Evolutionary conservation across 371 early-diverging fungal species (phyloP).

Genomic region (Syncephalastrum contaminatum): DNA sequence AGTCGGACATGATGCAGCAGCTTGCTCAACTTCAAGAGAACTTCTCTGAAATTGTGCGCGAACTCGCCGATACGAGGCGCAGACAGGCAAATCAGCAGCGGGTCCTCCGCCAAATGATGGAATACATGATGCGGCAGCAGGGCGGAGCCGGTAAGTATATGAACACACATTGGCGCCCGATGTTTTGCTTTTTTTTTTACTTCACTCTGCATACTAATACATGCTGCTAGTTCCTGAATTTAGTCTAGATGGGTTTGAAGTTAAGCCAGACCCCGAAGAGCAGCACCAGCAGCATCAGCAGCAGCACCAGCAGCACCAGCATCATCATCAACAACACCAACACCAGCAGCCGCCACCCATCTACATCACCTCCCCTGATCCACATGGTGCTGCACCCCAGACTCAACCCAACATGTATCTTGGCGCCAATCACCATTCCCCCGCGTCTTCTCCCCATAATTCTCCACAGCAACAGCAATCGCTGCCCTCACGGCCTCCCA

Average conservation of each 20-base stretch:
- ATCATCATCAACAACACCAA: conserved; percentile 14
- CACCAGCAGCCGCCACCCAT: conserved; percentile 56
- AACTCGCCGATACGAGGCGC: conserved; percentile 61
- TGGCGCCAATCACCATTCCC: conserved; percentile 11
- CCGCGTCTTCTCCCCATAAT: conserved; percentile 10
- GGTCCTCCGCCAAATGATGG: conserved; percentile 55
- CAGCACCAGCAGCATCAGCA: too few species aligned
- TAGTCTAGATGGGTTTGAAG: conserved; percentile 32
- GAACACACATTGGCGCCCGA: neutral
- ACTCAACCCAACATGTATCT: conserved; percentile 7
- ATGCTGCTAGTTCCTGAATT: conserved; percentile 24
- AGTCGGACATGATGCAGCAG: conserved; percentile 74
- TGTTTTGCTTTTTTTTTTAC: conserved; percentile 4
- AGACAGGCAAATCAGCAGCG: conserved; percentile 60
- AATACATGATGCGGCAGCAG: conserved; percentile 47
- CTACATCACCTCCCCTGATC: conserved; percentile 56
- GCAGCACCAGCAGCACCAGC: too few species aligned
- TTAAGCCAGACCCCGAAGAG: conserved; percentile 13
- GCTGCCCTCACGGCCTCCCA: conserved; percentile 12
- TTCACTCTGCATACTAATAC: conserved; percentile 1
- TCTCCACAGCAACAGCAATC: conserved; percentile 14
- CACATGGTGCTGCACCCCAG: conserved; percentile 6
- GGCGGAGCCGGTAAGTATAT: conserved; percentile 22
- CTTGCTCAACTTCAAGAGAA: conserved; percentile 70
- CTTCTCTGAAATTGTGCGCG: conserved; percentile 63